These are phyloP conservation scores for Miscanthus lutarioriparius DNA, from an alignment of 176 grass and related monocot species.

Conservation along the genomic window DNA sequence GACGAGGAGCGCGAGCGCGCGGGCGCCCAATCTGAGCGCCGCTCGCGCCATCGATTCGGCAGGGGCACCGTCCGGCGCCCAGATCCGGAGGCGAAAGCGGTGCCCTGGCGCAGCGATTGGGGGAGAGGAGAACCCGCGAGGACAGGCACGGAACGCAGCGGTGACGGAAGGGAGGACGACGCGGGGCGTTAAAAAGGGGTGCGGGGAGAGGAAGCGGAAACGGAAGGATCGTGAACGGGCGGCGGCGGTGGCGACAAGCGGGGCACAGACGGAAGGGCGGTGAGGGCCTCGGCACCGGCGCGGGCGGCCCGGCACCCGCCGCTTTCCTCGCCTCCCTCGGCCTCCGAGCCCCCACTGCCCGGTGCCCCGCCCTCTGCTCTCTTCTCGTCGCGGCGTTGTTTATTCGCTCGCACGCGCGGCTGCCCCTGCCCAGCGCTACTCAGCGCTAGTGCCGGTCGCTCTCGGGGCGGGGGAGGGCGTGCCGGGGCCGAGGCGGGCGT, in stretches of 20 bases:
- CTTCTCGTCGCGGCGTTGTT: conserved; percentile 15
- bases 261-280: neutral
- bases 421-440: neutral
- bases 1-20: conserved; percentile 26
- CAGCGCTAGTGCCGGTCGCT: neutral
- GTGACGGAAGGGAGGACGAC: neutral
- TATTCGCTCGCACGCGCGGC: conserved; percentile 11
- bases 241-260: conserved; percentile 10
- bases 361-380: neutral
- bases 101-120: neutral
- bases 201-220: too few species aligned
- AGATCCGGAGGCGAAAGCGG: conserved; percentile 18
- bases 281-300: conserved; percentile 36
- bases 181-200: conserved; percentile 5
- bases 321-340: conserved; percentile 21
- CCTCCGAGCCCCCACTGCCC: neutral
- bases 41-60: conserved; percentile 43
- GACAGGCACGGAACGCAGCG: neutral
- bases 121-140: neutral
- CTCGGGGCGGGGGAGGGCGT: neutral
- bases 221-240: conserved; percentile 23
- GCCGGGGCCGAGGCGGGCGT: neutral
- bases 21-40: neutral
- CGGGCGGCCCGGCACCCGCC: conserved; percentile 33
- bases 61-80: neutral